phyloP scores from a whole-genome alignment of 352 stramenopile species.

The Globisporangium okanoganense region DNA sequence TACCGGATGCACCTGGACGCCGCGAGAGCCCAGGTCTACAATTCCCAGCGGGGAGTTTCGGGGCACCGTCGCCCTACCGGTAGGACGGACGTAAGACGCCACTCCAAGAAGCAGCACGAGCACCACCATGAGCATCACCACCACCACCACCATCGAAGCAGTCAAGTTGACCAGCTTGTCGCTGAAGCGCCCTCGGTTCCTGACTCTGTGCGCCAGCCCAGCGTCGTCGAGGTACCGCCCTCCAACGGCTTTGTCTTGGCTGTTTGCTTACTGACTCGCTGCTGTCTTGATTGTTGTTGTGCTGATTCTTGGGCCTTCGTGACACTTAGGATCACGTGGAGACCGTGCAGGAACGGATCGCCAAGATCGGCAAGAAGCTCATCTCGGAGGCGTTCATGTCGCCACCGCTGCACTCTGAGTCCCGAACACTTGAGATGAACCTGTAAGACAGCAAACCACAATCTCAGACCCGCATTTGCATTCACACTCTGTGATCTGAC shows the following conservation, averaged over 20 bases:
- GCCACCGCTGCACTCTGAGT: slow-evolving; percentile 4
- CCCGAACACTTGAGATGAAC: background rate
- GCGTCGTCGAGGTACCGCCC: slow-evolving; percentile 5
- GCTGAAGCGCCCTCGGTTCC: background rate
- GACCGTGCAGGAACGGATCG: slow-evolving; percentile 51
- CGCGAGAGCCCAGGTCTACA: slow-evolving; percentile 6
- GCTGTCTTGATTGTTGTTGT: background rate
- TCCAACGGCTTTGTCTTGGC: background rate
- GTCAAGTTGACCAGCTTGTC: background rate
- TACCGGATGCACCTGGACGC: slow-evolving; percentile 46
- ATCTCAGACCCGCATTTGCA: background rate
- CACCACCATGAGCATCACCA: slow-evolving; percentile 19
- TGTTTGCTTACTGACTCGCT: background rate
- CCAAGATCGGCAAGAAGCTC: slow-evolving; percentile 68
- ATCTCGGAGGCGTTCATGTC: slow-evolving; percentile 54
- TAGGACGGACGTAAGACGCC: slow-evolving; percentile 6
- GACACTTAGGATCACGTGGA: slow-evolving; percentile 5
- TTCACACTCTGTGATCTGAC: background rate
- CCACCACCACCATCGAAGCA: slow-evolving; percentile 7
- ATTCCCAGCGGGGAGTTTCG: slow-evolving; percentile 4
- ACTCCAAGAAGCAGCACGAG: slow-evolving; percentile 12
- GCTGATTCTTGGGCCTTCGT: background rate
- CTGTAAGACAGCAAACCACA: background rate
- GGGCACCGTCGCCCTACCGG: background rate
- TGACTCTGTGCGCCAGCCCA: background rate